These are phyloP conservation scores for Umbelopsis sp. DNA, from an alignment of 192 early-diverging fungal genomes.

Conservation along the genomic window DNA sequence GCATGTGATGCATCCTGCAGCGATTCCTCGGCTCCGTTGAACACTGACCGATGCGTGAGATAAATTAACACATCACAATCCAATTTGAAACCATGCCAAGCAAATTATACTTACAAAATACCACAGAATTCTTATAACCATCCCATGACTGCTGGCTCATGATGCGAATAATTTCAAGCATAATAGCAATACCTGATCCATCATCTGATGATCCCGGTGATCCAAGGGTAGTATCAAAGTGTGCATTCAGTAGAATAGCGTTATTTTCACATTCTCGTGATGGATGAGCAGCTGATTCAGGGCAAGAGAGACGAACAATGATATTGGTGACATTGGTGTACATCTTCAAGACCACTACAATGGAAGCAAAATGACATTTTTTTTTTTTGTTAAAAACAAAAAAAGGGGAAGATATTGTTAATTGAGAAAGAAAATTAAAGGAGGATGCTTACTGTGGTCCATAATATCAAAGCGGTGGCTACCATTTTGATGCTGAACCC, in stretches of 20 bases:
- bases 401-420: neutral
- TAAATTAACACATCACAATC: neutral
- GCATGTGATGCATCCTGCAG: slow-evolving; percentile 76
- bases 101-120: slow-evolving; percentile 50
- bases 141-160: slow-evolving; percentile 47
- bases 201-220: slow-evolving; percentile 67
- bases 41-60: slow-evolving; percentile 45
- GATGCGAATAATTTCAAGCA: slow-evolving; percentile 66
- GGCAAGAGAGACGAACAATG: slow-evolving; percentile 70
- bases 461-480: slow-evolving; percentile 75
- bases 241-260: slow-evolving; percentile 70
- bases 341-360: slow-evolving; percentile 60
- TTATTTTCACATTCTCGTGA: slow-evolving; percentile 53
- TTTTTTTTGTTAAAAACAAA: neutral
- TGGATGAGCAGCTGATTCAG: slow-evolving; percentile 25
- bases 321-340: slow-evolving; percentile 76
- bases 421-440: neutral
- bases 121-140: slow-evolving; percentile 49
- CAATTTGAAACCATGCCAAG: neutral
- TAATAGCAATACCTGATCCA: slow-evolving; percentile 69
- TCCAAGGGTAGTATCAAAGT: slow-evolving; percentile 68
- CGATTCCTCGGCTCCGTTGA: slow-evolving; percentile 79
- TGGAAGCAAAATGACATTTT: neutral
- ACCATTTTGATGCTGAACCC: slow-evolving; percentile 61
- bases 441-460: slow-evolving; percentile 53